Evolutionary conservation across 2,329 filamentous ascomycete species (phyloP), one percentile per base, ranked within the genome.

Genomic region (Exophiala calicioides): DNA sequence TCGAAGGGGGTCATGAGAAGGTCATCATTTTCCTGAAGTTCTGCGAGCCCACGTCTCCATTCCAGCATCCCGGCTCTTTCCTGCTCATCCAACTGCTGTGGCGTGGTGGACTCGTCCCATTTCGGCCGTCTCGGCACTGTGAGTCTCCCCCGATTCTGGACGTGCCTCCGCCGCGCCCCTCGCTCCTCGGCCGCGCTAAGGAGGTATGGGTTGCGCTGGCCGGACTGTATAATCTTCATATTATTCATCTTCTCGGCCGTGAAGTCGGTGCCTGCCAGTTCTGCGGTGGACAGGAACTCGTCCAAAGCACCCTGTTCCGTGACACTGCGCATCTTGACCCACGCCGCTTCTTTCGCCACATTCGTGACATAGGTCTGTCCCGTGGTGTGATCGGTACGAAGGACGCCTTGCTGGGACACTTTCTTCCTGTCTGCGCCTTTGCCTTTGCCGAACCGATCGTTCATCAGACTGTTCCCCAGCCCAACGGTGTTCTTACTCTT

Each of bases 261-360:
- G 69, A 98, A 98, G 67, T 98, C 93, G 58, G 93, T 98, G 57
- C 90, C 91, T n/a, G 93, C 93, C 59, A 98, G 76, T 72, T 97
- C 90, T 55, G 93, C 94, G 1, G 93, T 98, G 47, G 86, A 88
- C 56, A 98, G 75, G 68, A 98, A 98, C 69, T 98, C 93, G 68
- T 98, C 93, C 53, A 98, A 82, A 33, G 90, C 90, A 58, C 86
- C 90, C 71, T 98, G 93, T 75, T 98, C 89, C 4, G 93, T 98
- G 59, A 98, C 88, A 67, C 89, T 95, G 74, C 91, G 89, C 93
- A 98, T 97, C 77, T 97, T 98, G 65, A 97, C 89, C 90, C 90
- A 98, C 59, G 88, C 80, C 26, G 91, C 93, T 73, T 97, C 90
- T 66, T 94, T 84, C 60, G 83, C 84, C 56, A 87, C 85, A 66